Base-by-base conservation (phyloP, 192 early-diverging fungal species). In the Coemansia sp. region DNA sequence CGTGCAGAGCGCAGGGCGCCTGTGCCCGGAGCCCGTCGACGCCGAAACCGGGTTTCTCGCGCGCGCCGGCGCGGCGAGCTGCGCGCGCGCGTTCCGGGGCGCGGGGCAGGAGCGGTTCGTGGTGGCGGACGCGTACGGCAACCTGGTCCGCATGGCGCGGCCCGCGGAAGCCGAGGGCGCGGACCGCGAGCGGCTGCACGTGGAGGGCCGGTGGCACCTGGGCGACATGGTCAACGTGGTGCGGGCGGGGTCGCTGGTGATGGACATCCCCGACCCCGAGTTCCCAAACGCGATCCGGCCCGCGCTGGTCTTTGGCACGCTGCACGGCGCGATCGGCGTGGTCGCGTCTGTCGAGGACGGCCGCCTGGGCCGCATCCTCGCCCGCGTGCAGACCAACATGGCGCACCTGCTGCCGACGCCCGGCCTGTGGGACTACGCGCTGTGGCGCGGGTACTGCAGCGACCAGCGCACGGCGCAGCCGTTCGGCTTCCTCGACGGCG, bases 201-300 rank as follows among this genome's bases (percentile, higher is more conserved):
- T 83, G 12, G 68, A 80, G 56, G 92, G 84, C n/a, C 77, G 81
- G 46, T 93, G 73, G 69, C 91, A 93, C 58, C 23, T 95, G 32
- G 93, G 93, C 22, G 89, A 94, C 53, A 68, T 79, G 27, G 79
- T 98, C 61, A 97, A 95, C 65, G 76, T 83, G 8, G 84, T 98
- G 35, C 69, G 85, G 30, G 60, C 81, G 27, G 95, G 95, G 12
- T 88, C 92, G 6, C 71, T 97, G 73, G 88, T 89, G 1, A 88
- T 89, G 85, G 80, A 85, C 18, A 66, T 89, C 7, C 73, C 84
- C 1, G 89, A 90, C 7, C 54, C 76, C 7, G 84, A 87, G 53
- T 79, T 77, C 9, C 80, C 78, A 3, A 82, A 77, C 16, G 6
- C 43, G 16, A 47, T 79, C 32, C 73, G 73, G 12, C 80, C 87